phyloP scores from a whole-genome alignment of 108 stramenopile genomes.

The Licmophora abbreviata region DNA sequence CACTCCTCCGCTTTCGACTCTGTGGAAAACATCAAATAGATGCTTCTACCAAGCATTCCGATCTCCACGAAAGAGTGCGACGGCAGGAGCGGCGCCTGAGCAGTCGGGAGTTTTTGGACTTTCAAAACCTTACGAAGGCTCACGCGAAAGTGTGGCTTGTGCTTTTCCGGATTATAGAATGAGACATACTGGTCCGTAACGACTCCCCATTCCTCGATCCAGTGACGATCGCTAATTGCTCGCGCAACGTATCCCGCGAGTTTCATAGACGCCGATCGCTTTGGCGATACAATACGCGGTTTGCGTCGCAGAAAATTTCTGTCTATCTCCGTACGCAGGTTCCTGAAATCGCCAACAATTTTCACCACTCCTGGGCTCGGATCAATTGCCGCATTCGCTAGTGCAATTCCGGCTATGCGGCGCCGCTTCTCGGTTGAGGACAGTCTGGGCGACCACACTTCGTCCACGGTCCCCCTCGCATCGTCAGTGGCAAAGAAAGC shows the following conservation, averaged over 20 bases:
- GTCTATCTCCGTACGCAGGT: background rate
- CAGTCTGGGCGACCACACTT: slow-evolving; percentile 28
- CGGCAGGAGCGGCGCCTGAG: slow-evolving; percentile 21
- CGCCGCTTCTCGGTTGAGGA: slow-evolving; percentile 19
- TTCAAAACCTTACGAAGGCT: slow-evolving; percentile 17
- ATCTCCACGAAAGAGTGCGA: slow-evolving; percentile 32
- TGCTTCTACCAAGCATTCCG: slow-evolving; percentile 42
- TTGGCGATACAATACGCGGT: background rate
- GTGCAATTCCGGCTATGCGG: slow-evolving; percentile 16
- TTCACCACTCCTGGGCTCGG: background rate
- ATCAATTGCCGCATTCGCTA: slow-evolving; percentile 3
- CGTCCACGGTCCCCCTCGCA: slow-evolving; percentile 3
- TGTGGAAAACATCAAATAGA: slow-evolving; percentile 45
- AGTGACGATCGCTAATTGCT: slow-evolving; percentile 57
- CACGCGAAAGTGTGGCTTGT: slow-evolving; percentile 27
- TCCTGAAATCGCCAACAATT: background rate
- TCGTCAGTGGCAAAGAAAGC: background rate
- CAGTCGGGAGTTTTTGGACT: slow-evolving; percentile 11
- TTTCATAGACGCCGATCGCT: background rate
- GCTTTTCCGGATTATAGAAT: slow-evolving; percentile 42
- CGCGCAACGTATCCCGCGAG: slow-evolving; percentile 26
- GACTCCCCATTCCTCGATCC: slow-evolving; percentile 48
- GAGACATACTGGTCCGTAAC: slow-evolving; percentile 18
- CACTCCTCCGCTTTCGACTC: slow-evolving; percentile 22
- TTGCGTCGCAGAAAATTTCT: slow-evolving; percentile 1